Base-by-base conservation (phyloP, 108 stramenopile genomes). In the Cyclotella sp. region DNA sequence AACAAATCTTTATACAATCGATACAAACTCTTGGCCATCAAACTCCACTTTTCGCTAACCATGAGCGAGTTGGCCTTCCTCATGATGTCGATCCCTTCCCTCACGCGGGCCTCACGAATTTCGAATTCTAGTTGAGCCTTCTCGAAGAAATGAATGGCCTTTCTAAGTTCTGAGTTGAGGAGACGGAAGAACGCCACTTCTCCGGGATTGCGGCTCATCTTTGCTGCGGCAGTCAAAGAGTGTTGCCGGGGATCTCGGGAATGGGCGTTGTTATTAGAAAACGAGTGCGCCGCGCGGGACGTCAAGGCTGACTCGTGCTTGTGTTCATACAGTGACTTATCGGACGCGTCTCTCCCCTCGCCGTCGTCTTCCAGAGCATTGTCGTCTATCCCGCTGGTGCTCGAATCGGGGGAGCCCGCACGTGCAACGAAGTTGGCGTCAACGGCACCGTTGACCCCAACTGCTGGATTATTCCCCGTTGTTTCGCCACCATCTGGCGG, bases 1-100 rank as follows among this genome's bases (percentile, higher is more conserved):
- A 99, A 84, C 42, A 99, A 82, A 77, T 98, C 97, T 72, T 93
- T 97, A 80, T 99, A 97, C 30, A 95, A 71, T 34, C 91, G 62
- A 68, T 97, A 94, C 45, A 91, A 86, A 59, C 91, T 91, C 73
- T 97, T 98, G 24, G 95, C 96, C 85, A 92, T 85, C 46, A 97
- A 69, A 52, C 85, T 68, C 91, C 93, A 90, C 43, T 90, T 88
- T 60, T 91, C 94, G 58, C 75, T 83, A 16, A 91, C 93, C 91
- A 93, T 91, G 41, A 93, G 84, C 27, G 87, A 90, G 43, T 88
- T 89, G 0, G 92, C 91, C 70, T 90, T 85, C 51, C 85, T 84
- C 83, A 89, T 89, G 21, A 94, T 90, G 11, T 84, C 82, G 73
- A 91, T 90, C 42, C 92, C 93, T 71, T 96, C 94, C 68, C 89